Base-by-base conservation (phyloP, 106 monocot species). In the Dendrobium nobile region DNA sequence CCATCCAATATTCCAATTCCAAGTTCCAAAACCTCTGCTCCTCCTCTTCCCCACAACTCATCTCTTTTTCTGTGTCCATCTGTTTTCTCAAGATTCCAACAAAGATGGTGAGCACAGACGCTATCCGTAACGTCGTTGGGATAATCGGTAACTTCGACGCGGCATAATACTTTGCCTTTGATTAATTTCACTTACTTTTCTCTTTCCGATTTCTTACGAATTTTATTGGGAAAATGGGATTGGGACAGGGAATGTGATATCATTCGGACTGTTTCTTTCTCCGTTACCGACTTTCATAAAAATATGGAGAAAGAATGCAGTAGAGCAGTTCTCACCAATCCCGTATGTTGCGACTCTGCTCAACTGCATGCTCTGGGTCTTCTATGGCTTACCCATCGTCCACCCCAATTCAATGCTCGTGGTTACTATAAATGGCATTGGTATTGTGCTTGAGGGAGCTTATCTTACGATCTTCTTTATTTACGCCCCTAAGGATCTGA, bases 191-290 rank as follows among this genome's bases (percentile, higher is more conserved):
- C 67, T 56, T 9, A 16, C 41, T 24, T 45, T 37, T 4, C 7
- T 11, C n/a, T 43, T 22, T 47, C 37, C 37, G 41, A 18, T 40
- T 40, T 17, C 33, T 40, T 41, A 45, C 37, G 2, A 26, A 41
- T 6, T 37, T 37, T 73, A 33, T 10, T 40, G 0, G 9, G 41
- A 4, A 73, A 41, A 9, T 47, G 43, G 45, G 9, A 75, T 17
- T 17, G 45, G 9, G 1, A 24, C 82, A 90, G 90, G 90, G 11
- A 92, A 92, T 73, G 75, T 87, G 31, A 87, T 89, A 47, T 85
- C 92, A 8, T 87, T 92, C 27, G 89, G 89, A 5, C 82, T 92
- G 43, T 89, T 92, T 45, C 92, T 92, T n/a, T 83, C 92, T 4
- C 92, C 92, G 1, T 33, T 84, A 87, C 88, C 86, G 7, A 91